A percentile compares a stretch with the other conserved stretches of the same genome.
Evolutionary conservation across 495 filamentous ascomycete genomes (phyloP).

Genomic region (Xylaria acuta): DNA sequence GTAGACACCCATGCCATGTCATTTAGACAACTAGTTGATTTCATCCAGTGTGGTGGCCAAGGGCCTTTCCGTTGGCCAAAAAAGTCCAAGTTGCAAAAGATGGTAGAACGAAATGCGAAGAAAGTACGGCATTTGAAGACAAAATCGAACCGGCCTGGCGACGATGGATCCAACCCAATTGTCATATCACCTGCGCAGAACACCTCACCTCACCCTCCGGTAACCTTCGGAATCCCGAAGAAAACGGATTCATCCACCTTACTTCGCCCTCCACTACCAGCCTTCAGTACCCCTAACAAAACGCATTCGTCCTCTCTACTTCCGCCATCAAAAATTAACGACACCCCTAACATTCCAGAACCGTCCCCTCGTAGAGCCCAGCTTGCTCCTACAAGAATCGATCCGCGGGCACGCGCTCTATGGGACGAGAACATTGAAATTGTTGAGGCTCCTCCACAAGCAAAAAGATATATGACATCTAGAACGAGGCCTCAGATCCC

Average conservation of each 20-base stretch:
- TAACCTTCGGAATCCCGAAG: background rate
- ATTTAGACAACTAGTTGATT: background rate
- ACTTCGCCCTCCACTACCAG: background rate
- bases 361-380: background rate
- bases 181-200: background rate
- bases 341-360: background rate
- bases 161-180: background rate
- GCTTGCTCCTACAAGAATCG: background rate
- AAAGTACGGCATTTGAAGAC: background rate
- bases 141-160: background rate
- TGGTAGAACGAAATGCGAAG: background rate
- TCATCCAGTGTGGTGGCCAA: background rate
- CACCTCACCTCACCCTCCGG: background rate
- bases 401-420: background rate
- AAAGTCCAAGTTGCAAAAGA: background rate
- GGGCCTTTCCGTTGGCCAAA: background rate
- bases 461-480: background rate
- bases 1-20: background rate
- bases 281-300: background rate
- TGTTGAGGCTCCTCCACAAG: background rate
- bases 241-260: background rate
- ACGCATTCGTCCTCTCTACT: background rate
- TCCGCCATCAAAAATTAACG: background rate
- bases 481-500: background rate
- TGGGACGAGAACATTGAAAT: background rate